phyloP scores from a whole-genome alignment of 495 filamentous ascomycete species.

The Neurospora discreta region DNA sequence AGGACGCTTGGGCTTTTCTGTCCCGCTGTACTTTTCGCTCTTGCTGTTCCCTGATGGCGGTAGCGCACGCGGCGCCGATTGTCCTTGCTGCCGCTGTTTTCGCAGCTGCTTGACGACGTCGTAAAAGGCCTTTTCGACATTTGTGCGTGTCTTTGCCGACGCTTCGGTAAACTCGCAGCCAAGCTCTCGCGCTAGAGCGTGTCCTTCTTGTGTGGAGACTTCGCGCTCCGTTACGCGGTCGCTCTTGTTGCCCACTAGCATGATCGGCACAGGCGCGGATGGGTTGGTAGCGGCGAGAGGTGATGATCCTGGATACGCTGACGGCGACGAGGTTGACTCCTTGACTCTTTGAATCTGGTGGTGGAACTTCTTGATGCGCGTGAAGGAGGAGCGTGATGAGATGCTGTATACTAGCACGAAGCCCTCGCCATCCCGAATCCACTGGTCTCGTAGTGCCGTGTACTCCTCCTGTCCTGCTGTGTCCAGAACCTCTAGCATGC shows the following conservation, averaged over 20 bases:
- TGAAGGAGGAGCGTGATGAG: constrained; percentile 88
- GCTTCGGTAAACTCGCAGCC: constrained; percentile 97
- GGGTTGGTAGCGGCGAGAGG: constrained; percentile 40
- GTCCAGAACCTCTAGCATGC: constrained; percentile 97
- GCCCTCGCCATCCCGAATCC: constrained; percentile 96
- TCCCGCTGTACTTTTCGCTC: constrained; percentile 11
- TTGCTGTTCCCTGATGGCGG: constrained; percentile 24
- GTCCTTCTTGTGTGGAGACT: constrained; percentile 92
- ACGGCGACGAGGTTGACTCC: constrained; percentile 76
- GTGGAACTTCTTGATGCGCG: constrained; percentile 89
- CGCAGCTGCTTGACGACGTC: constrained; percentile 89
- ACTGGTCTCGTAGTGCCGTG: constrained; percentile 91
- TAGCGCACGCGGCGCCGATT: constrained; percentile 34
- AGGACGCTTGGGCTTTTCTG: constrained; percentile 1
- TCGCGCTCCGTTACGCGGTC: constrained; percentile 91
- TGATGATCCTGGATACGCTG: constrained; percentile 54
- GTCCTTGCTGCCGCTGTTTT: constrained; percentile 70
- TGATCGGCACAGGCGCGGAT: constrained; percentile 71
- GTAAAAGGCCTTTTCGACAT: constrained; percentile 97
- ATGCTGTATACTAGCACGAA: constrained; percentile 98
- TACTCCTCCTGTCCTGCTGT: constrained; percentile 99
- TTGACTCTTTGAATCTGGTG: constrained; percentile 96
- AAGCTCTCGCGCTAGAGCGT: constrained; percentile 79
- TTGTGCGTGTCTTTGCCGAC: constrained; percentile 98
- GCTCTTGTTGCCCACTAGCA: constrained; percentile 98